Evolutionary conservation across 169 alveolate species (phyloP), one percentile per base, ranked within the genome.

Genomic region (Plasmodium falciparum): DNA sequence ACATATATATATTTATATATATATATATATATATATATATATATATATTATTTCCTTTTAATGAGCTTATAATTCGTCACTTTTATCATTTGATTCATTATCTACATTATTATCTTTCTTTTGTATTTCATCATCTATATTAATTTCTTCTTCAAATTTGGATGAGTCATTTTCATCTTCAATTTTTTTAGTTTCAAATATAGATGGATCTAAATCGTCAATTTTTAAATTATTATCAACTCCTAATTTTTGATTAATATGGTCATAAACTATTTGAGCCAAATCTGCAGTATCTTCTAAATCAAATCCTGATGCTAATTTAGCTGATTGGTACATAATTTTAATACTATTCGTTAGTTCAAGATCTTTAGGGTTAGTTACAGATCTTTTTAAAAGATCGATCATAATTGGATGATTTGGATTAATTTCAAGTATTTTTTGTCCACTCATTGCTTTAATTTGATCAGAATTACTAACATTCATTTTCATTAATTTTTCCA

Each of bases 371-470:
- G 95, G 88, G 9, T 89, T 88, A 20, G 89, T 33, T 62, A 54
- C 93, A 6, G 92, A 59, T 45, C 92, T 71, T 85, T 91, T 88
- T 62, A 94, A 88, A 33, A 94, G 88, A 29, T 93, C 93, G 2
- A 94, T 62, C 95, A 98, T 97, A 13, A 97, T 96, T 63, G 99
- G 99, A 80, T 98, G 99, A 52, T 97, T 97, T n/a, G 99, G 99
- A 92, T 98, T 98, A 47, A 98, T 95, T 89, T 98, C 99, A 93
- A 98, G 93, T 33, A 97, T 97, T 91, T 97, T 97, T 91, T 96
- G 97, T 0, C 88, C 89, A 43, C 76, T 70, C 94, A 92, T 72
- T 11, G 93, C 93, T 88, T 50, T 90, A 20, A 92, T 95, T 80
- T 93, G 80, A 39, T 93, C 95, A 29, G 73, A 24, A 91, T 96